Percentiles rank a stretch among this genome's conserved stretches.
Conservation (phyloP, 2,329 filamentous ascomycete genomes). For the Alternaria novae-zelandiae region DNA sequence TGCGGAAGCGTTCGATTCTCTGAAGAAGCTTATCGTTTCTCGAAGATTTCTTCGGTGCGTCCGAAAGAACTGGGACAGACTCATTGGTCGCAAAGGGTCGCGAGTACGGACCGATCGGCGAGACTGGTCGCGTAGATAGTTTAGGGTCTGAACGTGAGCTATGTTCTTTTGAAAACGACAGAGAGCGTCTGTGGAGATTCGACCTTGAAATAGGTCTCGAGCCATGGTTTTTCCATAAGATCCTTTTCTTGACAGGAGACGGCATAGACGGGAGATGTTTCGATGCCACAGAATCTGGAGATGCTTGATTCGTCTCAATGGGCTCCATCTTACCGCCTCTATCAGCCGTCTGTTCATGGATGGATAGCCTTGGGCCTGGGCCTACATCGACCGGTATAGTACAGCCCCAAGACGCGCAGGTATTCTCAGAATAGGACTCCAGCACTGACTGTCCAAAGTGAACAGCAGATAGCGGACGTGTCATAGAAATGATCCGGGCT, state of each 20-base stretch:
- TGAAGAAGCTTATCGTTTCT: constrained; percentile 1
- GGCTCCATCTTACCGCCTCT: neutral
- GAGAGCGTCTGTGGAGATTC: constrained; percentile 4
- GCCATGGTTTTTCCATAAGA: neutral
- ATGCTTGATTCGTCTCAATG: neutral
- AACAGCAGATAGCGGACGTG: constrained; percentile 25
- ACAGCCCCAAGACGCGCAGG: constrained; percentile 1
- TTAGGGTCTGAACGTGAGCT: constrained; percentile 11
- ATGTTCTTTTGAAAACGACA: constrained; percentile 5
- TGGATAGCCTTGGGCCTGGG: neutral
- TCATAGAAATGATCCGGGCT: neutral
- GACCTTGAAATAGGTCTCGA: constrained; percentile 7
- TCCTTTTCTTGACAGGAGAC: neutral
- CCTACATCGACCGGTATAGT: neutral
- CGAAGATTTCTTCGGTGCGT: neutral
- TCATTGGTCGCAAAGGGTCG: constrained; percentile 4
- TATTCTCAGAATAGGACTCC: constrained; percentile 16
- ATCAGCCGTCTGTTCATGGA: neutral
- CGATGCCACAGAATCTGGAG: neutral
- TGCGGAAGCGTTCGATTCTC: neutral
- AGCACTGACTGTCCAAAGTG: constrained; percentile 27
- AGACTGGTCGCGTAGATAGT: constrained; percentile 8
- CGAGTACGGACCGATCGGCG: constrained; percentile 3
- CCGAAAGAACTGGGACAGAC: neutral
- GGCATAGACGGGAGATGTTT: constrained; percentile 1